Percentiles rank a stretch among this genome's conserved stretches.
These are phyloP conservation scores for Cryptococcus jaspeensis DNA, from an alignment of 1,284 basidiomycete genomes.

Conservation along the genomic window DNA sequence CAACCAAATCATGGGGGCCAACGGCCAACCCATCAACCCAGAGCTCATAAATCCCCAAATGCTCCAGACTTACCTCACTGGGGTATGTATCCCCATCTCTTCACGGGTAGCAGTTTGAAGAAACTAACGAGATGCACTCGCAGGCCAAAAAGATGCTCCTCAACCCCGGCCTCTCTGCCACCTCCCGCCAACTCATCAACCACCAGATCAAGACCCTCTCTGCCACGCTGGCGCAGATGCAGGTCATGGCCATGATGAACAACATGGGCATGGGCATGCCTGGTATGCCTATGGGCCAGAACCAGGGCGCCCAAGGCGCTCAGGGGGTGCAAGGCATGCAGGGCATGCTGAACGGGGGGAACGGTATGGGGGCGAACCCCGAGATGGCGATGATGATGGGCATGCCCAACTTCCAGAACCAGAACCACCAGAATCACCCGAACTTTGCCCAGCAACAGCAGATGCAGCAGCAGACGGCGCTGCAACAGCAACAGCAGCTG, in stretches of 20 bases:
- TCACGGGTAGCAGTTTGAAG: too few species aligned
- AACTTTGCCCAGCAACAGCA: conserved; percentile 1
- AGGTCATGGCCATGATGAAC: conserved; percentile 38
- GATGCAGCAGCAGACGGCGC: background rate
- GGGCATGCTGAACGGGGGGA: conserved; percentile 6
- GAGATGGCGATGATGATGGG: conserved; percentile 7
- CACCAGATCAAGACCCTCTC: conserved; percentile 38
- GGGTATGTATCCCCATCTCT: conserved; percentile 17
- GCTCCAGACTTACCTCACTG: conserved; percentile 30
- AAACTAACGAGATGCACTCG: background rate
- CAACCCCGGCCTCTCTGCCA: conserved; percentile 7
- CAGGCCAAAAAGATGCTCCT: conserved; percentile 38
- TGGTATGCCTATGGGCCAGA: conserved; percentile 14
- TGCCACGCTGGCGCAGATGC: conserved; percentile 43
- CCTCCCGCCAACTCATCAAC: conserved; percentile 20
- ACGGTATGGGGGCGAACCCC: background rate
- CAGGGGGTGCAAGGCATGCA: conserved; percentile 4
- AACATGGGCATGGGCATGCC: conserved; percentile 19
- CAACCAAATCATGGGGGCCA: conserved; percentile 15
- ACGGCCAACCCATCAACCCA: conserved; percentile 15
- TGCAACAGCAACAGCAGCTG: conserved; percentile 1
- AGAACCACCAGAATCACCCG: background rate
- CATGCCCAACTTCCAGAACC: conserved; percentile 1
- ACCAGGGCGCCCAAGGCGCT: conserved; percentile 5
- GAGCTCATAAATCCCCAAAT: conserved; percentile 32